Evolutionary conservation across 176 grass and related monocot genomes (phyloP), one percentile per base, ranked within the genome.

Genomic region (Oryza longistaminata): DNA sequence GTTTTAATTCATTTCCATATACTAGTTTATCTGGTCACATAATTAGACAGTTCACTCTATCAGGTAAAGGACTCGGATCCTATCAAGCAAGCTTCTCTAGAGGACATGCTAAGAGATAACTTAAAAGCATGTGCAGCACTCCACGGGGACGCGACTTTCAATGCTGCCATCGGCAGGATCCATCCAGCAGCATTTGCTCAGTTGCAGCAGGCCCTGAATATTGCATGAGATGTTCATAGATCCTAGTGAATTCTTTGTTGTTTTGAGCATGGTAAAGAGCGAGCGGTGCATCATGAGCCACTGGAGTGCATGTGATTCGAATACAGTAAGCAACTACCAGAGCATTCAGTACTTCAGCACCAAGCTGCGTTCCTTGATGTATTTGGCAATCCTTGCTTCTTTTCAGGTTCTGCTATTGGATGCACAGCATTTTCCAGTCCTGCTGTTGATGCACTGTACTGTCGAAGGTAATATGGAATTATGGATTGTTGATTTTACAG

Each of bases 161-260:
- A 92, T 88, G 91, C 91, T 42, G 96, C 96, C 77, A 96, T 99
- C 64, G 79, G 90, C 71, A 91, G 90, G 74, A 94, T 99, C 48
- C 93, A 99, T 88, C 96, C 96, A n/a, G 82, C 96, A 75, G 90
- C 91, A 65, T 94, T 99, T 82, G 91, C 96, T 85, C 91, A 99
- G 88, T 82, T 99, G 73, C 89, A 96, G 85, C 93, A 93, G 58
- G 96, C 91, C 60, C 72, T 99, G 81, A 99, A 96, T 86, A 99
- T 88, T 83, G 80, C 74, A 72, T 99, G 85, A 91, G 71, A 76
- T 87, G 64, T 80, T 40, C 80, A 94, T 88, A 83, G 3, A 44
- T 86, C 67, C 70, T 74, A 80, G 55, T 74, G 64, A 46, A 89
- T 88, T 87, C 49, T 49, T 53, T 75, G 82, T 74, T 76, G 34